A percentile compares a stretch with the other conserved stretches of the same genome.
Evolutionary conservation across 2,329 filamentous ascomycete genomes (phyloP).

Genomic region (Penicillium nordicum): DNA sequence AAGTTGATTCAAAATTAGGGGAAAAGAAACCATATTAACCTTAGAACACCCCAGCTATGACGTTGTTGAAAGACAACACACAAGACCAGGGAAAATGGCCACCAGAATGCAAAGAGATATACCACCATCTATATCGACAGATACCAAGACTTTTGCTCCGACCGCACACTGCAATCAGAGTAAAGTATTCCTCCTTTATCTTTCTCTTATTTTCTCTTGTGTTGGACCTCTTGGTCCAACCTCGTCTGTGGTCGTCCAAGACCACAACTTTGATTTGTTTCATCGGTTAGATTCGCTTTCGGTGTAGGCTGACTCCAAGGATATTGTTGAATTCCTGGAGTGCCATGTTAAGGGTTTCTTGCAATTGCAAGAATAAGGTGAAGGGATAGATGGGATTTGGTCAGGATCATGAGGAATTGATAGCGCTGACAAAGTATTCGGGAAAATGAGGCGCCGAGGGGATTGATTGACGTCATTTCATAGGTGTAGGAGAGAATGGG

Average conservation of each 20-base stretch:
- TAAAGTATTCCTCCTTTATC: background rate
- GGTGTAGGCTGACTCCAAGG: background rate
- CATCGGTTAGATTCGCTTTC: background rate
- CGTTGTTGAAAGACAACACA: slow-evolving; percentile 11
- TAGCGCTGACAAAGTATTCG: background rate
- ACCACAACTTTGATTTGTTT: background rate
- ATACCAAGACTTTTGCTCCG: background rate
- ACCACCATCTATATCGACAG: slow-evolving; percentile 4
- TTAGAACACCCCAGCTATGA: slow-evolving; percentile 10
- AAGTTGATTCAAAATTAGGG: background rate
- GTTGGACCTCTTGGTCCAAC: background rate
- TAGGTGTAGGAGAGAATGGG: background rate
- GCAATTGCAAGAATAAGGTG: background rate
- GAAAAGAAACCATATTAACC: background rate
- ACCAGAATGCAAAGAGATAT: slow-evolving; percentile 6
- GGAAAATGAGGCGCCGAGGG: background rate
- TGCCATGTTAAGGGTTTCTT: background rate
- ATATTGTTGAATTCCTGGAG: slow-evolving; percentile 11
- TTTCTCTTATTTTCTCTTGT: background rate
- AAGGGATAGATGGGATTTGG: background rate
- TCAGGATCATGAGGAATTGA: background rate
- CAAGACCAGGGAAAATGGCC: slow-evolving; percentile 1
- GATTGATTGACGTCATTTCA: background rate
- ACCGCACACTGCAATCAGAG: background rate
- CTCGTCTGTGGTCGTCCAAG: slow-evolving; percentile 1